These are phyloP conservation scores for Lactifluus echinatus DNA, from an alignment of 768 basidiomycete genomes.

Conservation along the genomic window DNA sequence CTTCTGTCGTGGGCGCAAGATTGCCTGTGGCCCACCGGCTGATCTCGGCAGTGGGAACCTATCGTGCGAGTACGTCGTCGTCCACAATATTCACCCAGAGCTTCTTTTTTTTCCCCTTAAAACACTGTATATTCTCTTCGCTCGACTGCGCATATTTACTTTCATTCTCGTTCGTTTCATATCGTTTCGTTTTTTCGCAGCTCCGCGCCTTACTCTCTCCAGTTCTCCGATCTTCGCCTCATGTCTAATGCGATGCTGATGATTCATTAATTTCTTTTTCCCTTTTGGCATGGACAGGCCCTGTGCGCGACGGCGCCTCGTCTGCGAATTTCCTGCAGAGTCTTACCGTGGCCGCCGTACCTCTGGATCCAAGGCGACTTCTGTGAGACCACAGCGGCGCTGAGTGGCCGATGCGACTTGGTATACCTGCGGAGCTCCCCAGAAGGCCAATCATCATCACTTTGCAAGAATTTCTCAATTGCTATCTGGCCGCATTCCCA, in stretches of 20 bases:
- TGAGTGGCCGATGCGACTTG: not conserved
- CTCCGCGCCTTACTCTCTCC: not conserved
- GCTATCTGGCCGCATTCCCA: not conserved
- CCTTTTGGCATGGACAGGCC: conserved; percentile 8
- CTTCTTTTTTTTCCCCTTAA: not conserved
- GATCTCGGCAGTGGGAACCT: not conserved
- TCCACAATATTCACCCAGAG: not conserved
- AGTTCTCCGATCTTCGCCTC: not conserved
- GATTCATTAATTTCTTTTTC: not conserved
- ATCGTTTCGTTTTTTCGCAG: not conserved
- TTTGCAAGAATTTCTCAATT: not conserved
- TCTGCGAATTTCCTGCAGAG: conserved; percentile 17
- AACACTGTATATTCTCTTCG: not conserved
- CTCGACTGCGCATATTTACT: not conserved
- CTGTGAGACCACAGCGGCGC: not conserved
- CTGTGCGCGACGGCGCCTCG: conserved; percentile 12
- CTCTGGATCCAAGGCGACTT: not conserved
- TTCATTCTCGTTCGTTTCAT: not conserved
- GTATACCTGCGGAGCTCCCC: not conserved
- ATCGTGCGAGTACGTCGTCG: conserved; percentile 13
- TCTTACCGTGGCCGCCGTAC: conserved; percentile 16
- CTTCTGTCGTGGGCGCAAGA: conserved; percentile 19
- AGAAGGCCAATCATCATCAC: not conserved
- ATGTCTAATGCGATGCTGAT: not conserved
- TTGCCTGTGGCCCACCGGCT: conserved; percentile 11